A percentile compares a stretch with the other conserved stretches of the same genome.
Evolutionary conservation across 805 yeast species (phyloP).

Genomic region (Ogataea corticis): DNA sequence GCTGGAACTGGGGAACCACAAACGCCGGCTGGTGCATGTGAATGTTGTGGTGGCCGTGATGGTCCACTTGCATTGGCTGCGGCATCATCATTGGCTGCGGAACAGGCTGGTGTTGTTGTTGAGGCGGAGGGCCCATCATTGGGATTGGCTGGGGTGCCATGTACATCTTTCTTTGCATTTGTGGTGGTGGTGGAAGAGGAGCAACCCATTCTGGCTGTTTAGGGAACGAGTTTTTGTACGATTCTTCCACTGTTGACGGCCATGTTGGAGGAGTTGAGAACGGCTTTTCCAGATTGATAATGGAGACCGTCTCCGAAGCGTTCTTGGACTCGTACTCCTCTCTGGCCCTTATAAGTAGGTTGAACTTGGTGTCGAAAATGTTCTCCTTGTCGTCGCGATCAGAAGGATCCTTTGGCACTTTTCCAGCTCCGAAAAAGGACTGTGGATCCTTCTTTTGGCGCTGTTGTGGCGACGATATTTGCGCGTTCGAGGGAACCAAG

Average conservation of each 20-base stretch:
- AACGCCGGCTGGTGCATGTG: conserved; percentile 22
- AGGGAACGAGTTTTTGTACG: conserved; percentile 55
- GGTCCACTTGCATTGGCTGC: conserved; percentile 23
- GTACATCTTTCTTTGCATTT: conserved; percentile 20
- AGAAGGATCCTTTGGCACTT: conserved; percentile 31
- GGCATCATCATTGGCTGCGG: conserved; percentile 24
- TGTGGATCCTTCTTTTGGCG: conserved; percentile 26
- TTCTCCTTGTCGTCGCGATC: conserved; percentile 22
- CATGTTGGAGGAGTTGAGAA: conserved; percentile 79
- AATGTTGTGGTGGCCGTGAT: conserved; percentile 11
- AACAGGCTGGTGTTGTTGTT: conserved; percentile 17
- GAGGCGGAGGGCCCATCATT: conserved; percentile 24
- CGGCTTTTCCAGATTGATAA: conserved; percentile 56
- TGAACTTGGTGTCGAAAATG: conserved; percentile 47
- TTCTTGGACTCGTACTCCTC: conserved; percentile 28
- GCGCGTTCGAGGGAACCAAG: conserved; percentile 6
- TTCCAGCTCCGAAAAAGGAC: conserved; percentile 39
- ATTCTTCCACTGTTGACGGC: conserved; percentile 52
- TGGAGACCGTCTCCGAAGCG: conserved; percentile 26
- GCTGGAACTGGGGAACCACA: conserved; percentile 22
- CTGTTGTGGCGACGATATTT: conserved; percentile 14
- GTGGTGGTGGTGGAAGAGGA: conserved; percentile 23
- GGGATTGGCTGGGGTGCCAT: conserved; percentile 26
- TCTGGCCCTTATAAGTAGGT: conserved; percentile 51
- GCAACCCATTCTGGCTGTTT: conserved; percentile 33